Base-by-base conservation (phyloP, 495 filamentous ascomycete species). In the Penicilliopsis zonata region DNA sequence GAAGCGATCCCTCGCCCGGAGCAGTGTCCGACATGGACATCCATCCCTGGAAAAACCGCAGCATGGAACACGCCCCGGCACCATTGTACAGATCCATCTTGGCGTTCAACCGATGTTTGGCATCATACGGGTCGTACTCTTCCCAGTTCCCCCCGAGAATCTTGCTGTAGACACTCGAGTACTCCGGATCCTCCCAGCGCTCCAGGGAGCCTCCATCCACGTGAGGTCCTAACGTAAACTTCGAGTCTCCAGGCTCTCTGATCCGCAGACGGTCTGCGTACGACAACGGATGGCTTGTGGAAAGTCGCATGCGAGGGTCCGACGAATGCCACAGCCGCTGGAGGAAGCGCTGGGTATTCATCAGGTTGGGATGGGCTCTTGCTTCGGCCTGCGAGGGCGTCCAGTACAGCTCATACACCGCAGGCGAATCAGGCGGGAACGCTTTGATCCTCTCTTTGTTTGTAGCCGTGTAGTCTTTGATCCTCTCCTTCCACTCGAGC, bases 371-470 rank as follows among this genome's bases (percentile, higher is more conserved):
- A 50, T 94, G 79, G 0, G 69, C 61, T 10, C 86, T 70, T 8
- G 86, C 85, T 24, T 72, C 67, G 17, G 82, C 59, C 44, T 94
- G 86, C 3, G 78, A 59, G 5, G 73, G 69, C 1, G 81, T 80
- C 86, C 86, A 94, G 59, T 94, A 94, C 2, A 94, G 61, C 47
- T 94, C 86, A 44, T 78, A 87, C 3, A 94, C 84, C 31, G 84
- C 76, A 0, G 85, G 86, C 9, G 67, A 68, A 13, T 72, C 63
- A 1, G 63, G 34, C 0, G 74, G 74, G 42, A 78, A 72, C 7
- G 72, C 59, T 24, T 59, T 65, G 5, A 62, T 56, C 17, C 41
- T 47, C 17, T 53, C 55, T 24, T 54, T 32, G 41, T 83, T 85
- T 16, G 65, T 57, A 15, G 55, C 50, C 5, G 78, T 63, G 36